These are phyloP conservation scores for Trichoderma reesei DNA, from an alignment of 495 filamentous ascomycete species.

Conservation along the genomic window DNA sequence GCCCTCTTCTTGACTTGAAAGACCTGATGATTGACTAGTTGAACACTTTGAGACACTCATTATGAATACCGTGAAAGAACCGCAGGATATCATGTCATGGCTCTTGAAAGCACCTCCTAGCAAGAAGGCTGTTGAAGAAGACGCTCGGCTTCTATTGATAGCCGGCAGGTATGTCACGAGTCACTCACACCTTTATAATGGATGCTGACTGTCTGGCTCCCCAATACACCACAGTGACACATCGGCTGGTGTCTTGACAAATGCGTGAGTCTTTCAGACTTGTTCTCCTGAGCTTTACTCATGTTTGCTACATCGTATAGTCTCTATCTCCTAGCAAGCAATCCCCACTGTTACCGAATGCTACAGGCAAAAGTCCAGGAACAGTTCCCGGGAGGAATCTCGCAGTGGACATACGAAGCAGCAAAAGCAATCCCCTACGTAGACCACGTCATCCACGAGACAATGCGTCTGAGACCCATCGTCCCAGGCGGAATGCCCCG, in stretches of 20 bases:
- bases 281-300: too few species aligned
- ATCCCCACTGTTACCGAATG: conserved; percentile 14
- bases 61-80: conserved; percentile 9
- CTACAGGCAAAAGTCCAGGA: conserved; percentile 14
- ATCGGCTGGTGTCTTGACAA: conserved; percentile 9
- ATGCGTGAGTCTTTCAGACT: conserved; percentile 12
- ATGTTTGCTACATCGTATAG: background rate
- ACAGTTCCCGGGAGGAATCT: conserved; percentile 11
- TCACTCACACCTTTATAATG: background rate
- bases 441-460: conserved; percentile 44
- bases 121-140: conserved; percentile 11
- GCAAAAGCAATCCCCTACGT: conserved; percentile 23
- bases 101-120: conserved; percentile 18
- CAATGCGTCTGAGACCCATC: conserved; percentile 40
- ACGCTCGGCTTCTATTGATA: conserved; percentile 15
- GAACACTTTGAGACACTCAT: background rate
- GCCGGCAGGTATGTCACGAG: conserved; percentile 12
- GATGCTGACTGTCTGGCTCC: background rate
- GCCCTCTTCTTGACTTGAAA: too few species aligned
- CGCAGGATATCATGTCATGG: conserved; percentile 19
- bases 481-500: conserved; percentile 24
- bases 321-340: conserved; percentile 16
- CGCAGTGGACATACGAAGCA: conserved; percentile 19
- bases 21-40: too few species aligned
- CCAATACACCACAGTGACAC: conserved; percentile 22